These are phyloP conservation scores for Vitis hybrid DNA, from an alignment of 177 flowering plant species.

Conservation along the genomic window DNA sequence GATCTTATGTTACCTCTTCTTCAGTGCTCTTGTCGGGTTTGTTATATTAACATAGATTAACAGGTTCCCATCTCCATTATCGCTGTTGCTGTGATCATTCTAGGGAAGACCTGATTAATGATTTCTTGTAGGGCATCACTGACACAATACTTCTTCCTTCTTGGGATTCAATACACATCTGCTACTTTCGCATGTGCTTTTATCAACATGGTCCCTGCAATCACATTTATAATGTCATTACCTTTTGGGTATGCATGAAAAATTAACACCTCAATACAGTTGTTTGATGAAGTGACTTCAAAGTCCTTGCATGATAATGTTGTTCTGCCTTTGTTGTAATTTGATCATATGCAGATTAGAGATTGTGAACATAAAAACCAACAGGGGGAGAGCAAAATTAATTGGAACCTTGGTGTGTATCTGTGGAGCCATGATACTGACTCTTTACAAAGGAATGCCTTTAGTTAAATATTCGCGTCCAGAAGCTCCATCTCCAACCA, in stretches of 20 bases:
- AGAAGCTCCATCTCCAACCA: conserved; percentile 6
- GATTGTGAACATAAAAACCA: conserved; percentile 50
- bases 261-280: not conserved
- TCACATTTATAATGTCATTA: conserved; percentile 74
- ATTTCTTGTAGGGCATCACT: conserved; percentile 52
- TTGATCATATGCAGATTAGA: conserved; percentile 50
- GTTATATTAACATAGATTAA: conserved; percentile 3
- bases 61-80: too few species aligned
- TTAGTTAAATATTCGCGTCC: conserved; percentile 25
- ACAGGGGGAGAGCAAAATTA: conserved; percentile 58
- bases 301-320: not conserved
- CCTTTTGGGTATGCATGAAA: conserved; percentile 55
- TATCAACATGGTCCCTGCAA: conserved; percentile 67
- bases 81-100: not conserved
- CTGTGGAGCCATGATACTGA: conserved; percentile 60
- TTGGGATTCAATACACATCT: conserved; percentile 72
- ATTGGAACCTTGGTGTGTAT: conserved; percentile 58
- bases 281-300: not conserved
- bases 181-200: conserved; percentile 78
- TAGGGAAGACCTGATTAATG: not conserved
- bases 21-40: conserved; percentile 38
- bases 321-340: not conserved
- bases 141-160: conserved; percentile 65
- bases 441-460: conserved; percentile 64
- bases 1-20: conserved; percentile 29